These are phyloP conservation scores for Umbellularia californica DNA, from an alignment of 164 flowering plant genomes.

Conservation along the genomic window DNA sequence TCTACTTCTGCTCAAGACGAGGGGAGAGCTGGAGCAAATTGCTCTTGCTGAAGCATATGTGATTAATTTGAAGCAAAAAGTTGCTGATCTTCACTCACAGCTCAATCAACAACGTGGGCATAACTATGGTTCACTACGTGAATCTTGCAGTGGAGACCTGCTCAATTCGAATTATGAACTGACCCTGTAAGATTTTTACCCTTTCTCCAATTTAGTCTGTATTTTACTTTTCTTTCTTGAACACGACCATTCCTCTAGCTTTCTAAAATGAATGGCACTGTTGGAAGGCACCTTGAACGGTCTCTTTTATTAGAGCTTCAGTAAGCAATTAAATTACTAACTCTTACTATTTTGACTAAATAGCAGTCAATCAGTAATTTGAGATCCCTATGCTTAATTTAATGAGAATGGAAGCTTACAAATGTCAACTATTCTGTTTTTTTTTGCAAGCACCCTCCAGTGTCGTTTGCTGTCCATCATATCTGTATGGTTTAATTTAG, in stretches of 20 bases:
- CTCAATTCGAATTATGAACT: constrained; percentile 22
- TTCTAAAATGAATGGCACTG: background rate
- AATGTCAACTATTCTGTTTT: too few relatives aligned
- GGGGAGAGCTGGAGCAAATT: constrained; percentile 63
- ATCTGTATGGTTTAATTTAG: too few relatives aligned
- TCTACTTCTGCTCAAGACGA: constrained; percentile 40
- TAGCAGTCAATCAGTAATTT: too few relatives aligned
- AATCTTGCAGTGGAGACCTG: constrained; percentile 25
- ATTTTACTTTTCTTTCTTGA: background rate
- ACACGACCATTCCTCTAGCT: background rate
- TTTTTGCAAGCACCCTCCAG: too few relatives aligned
- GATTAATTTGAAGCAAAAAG: constrained; percentile 57
- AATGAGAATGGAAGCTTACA: too few relatives aligned
- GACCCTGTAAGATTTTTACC: constrained; percentile 33
- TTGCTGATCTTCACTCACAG: constrained; percentile 57
- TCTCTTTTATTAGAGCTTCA: background rate
- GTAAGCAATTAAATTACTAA: background rate
- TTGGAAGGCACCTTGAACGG: background rate
- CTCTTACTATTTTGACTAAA: background rate
- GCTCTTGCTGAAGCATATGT: constrained; percentile 60
- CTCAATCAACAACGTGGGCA: constrained; percentile 45
- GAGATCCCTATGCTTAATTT: too few relatives aligned
- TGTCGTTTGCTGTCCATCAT: too few relatives aligned
- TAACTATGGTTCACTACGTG: constrained; percentile 22
- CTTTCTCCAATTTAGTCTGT: background rate